A percentile compares a stretch with the other conserved stretches of the same genome.
Conservation (phyloP, 805 yeast genomes). For the Candida fluviatilis region DNA sequence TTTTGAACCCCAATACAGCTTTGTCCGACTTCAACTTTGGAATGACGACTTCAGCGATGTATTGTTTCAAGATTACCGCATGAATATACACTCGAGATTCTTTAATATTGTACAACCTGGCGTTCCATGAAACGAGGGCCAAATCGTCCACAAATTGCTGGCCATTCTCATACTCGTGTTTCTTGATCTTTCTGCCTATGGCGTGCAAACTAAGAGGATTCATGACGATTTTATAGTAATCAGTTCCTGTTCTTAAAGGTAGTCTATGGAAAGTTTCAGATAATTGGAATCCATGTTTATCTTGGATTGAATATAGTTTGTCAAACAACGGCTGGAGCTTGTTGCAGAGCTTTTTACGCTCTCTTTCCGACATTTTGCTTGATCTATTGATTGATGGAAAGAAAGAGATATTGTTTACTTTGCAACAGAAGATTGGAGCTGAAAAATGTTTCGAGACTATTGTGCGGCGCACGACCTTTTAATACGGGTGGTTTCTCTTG, state of each 20-base stretch:
- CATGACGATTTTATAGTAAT: constrained; percentile 73
- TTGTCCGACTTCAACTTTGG: constrained; percentile 46
- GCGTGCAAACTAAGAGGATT: constrained; percentile 81
- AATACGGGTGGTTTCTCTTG: too few relatives aligned
- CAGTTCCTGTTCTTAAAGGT: constrained; percentile 69
- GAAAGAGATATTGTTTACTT: background rate
- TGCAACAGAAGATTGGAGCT: background rate
- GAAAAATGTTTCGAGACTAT: background rate
- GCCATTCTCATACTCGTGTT: constrained; percentile 50
- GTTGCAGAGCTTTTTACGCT: constrained; percentile 32
- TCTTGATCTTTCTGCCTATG: constrained; percentile 56
- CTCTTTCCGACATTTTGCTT: constrained; percentile 32
- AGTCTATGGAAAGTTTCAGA: constrained; percentile 62
- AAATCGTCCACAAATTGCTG: constrained; percentile 73
- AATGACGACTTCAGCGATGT: constrained; percentile 42
- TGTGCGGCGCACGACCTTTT: background rate
- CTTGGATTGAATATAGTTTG: constrained; percentile 36
- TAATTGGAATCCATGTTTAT: constrained; percentile 41
- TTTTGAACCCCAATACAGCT: constrained; percentile 27
- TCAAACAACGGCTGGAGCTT: constrained; percentile 32
- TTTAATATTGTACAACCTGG: constrained; percentile 74
- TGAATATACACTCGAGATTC: constrained; percentile 63
- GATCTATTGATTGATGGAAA: background rate
- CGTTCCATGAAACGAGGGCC: constrained; percentile 87
- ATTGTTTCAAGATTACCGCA: constrained; percentile 58